Evolutionary conservation across 129 eudicot genomes (phyloP).

Genomic region (Flaveria robusta): DNA sequence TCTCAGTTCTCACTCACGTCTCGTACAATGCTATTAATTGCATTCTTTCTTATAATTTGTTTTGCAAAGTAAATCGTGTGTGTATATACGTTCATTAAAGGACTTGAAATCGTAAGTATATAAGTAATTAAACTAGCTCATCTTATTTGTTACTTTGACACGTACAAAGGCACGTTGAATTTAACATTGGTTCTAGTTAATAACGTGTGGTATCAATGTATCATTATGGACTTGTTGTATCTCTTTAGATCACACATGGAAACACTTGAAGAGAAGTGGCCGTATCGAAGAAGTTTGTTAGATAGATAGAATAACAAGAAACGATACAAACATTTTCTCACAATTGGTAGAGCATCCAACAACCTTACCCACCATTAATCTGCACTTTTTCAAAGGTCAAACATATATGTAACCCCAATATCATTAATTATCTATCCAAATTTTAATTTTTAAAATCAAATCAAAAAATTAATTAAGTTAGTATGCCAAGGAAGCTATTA

Average conservation of each 20-base stretch:
- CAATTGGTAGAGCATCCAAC: slow-evolving; percentile 61
- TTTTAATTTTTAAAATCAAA: slow-evolving; percentile 21
- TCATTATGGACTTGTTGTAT: too few species aligned
- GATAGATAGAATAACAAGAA: slow-evolving; percentile 34
- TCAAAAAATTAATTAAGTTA: neutral
- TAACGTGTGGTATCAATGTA: too few species aligned
- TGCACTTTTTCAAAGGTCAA: slow-evolving; percentile 31
- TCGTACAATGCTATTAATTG: too few species aligned
- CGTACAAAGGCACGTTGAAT: too few species aligned
- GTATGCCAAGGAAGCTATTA: neutral
- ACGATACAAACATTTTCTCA: slow-evolving; percentile 40
- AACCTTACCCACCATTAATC: slow-evolving; percentile 58
- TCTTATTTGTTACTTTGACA: too few species aligned
- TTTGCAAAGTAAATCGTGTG: too few species aligned
- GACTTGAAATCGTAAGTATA: too few species aligned
- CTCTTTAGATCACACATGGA: neutral
- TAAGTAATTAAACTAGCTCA: too few species aligned
- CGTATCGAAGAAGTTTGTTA: slow-evolving; percentile 25
- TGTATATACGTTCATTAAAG: too few species aligned
- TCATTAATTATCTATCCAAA: slow-evolving; percentile 3
- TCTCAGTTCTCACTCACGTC: too few species aligned
- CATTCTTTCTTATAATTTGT: too few species aligned
- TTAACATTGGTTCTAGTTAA: too few species aligned
- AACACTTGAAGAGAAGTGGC: slow-evolving; percentile 17
- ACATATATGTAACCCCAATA: neutral